These are phyloP conservation scores for Seminavis robusta DNA, from an alignment of 108 stramenopile genomes.

Conservation along the genomic window DNA sequence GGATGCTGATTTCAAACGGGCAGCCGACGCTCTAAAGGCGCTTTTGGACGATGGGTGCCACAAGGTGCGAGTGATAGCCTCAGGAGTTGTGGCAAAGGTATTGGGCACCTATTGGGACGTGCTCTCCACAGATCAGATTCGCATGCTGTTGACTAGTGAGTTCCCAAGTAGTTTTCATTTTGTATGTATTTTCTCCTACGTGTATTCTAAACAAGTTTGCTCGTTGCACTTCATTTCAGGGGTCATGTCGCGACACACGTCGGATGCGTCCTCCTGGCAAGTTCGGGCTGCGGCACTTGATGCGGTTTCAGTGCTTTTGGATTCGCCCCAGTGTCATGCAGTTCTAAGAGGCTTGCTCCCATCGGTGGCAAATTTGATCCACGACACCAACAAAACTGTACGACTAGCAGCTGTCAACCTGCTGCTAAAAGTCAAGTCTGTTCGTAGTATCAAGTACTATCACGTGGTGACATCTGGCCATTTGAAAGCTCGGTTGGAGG, in stretches of 20 bases:
- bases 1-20: slow-evolving; percentile 63
- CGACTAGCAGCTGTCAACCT: slow-evolving; percentile 79
- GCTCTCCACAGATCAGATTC: slow-evolving; percentile 69
- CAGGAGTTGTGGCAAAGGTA: slow-evolving; percentile 69
- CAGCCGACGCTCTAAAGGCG: slow-evolving; percentile 49
- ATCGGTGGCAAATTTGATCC: slow-evolving; percentile 76
- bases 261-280: slow-evolving; percentile 75
- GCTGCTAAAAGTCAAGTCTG: slow-evolving; percentile 73
- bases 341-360: slow-evolving; percentile 88
- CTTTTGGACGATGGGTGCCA: slow-evolving; percentile 77
- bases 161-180: background rate
- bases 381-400: slow-evolving; percentile 89
- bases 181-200: background rate
- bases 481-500: slow-evolving; percentile 75
- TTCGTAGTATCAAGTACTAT: slow-evolving; percentile 85
- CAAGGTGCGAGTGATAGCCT: slow-evolving; percentile 81
- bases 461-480: slow-evolving; percentile 90
- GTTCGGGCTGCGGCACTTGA: slow-evolving; percentile 82
- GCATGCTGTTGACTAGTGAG: slow-evolving; percentile 77
- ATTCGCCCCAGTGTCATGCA: slow-evolving; percentile 77
- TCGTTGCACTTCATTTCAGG: slow-evolving; percentile 17
- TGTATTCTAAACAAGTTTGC: slow-evolving; percentile 5
- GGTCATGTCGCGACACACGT: slow-evolving; percentile 78
- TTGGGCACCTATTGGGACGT: slow-evolving; percentile 84
- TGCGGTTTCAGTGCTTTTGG: slow-evolving; percentile 67